Conservation (phyloP, 257 asterid species). For the Scutellaria galericulata region DNA sequence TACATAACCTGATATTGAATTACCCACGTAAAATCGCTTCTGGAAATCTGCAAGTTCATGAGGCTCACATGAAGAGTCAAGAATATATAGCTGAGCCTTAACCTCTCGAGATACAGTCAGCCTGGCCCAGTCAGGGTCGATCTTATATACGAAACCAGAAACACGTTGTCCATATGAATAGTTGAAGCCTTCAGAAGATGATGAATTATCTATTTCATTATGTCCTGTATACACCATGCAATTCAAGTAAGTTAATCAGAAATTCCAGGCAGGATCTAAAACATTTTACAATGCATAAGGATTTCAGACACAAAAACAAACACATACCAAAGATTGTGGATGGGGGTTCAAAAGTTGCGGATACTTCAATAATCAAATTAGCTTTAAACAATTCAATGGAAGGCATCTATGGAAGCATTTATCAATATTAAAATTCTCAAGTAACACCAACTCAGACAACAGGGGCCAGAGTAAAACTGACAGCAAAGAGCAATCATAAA, state of each 20-base stretch:
- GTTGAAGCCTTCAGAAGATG: conserved; percentile 50
- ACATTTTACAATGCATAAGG: not conserved
- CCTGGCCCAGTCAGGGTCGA: conserved; percentile 87
- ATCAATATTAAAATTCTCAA: not conserved
- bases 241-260: conserved; percentile 26
- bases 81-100: conserved; percentile 71
- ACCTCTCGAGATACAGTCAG: conserved; percentile 72
- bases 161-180: conserved; percentile 66
- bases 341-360: not conserved
- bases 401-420: conserved; percentile 4
- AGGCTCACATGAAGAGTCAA: conserved; percentile 85
- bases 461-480: no score
- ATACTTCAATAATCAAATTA: not conserved
- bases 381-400: conserved; percentile 1
- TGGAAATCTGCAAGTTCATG: conserved; percentile 71
- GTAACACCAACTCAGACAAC: no score
- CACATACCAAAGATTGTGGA: not conserved
- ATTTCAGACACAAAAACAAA: conserved; percentile 6
- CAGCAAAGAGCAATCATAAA: no score
- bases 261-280: not conserved
- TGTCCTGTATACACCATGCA: conserved; percentile 56
- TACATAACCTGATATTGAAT: conserved; percentile 64
- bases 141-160: conserved; percentile 83
- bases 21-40: conserved; percentile 73
- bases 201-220: conserved; percentile 39